Evolutionary conservation across 169 alveolate species (phyloP).

Genomic region (Eimeria mitis): DNA sequence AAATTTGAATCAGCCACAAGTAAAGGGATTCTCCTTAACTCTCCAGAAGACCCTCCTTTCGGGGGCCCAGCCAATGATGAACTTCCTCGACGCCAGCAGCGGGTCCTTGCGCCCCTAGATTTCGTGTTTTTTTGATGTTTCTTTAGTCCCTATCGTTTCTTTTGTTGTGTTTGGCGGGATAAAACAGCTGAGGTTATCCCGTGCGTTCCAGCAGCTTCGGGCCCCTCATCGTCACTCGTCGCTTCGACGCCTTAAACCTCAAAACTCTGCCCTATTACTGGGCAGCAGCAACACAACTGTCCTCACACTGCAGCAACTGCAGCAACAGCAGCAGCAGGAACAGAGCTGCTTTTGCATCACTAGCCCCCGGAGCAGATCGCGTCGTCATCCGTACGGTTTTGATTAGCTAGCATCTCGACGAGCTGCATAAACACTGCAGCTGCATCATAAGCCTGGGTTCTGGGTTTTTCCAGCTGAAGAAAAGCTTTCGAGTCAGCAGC

Average conservation of each 20-base stretch:
- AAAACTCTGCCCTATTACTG: neutral
- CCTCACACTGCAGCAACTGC: neutral
- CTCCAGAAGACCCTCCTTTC: neutral
- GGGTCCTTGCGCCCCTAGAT: neutral
- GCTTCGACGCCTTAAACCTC: neutral
- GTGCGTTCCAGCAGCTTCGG: neutral
- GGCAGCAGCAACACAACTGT: constrained; percentile 11
- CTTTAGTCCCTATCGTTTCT: neutral
- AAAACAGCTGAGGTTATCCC: neutral
- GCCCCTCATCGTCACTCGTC: neutral
- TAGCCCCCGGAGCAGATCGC: neutral
- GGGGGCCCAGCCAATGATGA: neutral
- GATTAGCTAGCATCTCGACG: neutral
- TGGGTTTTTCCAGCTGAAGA: neutral
- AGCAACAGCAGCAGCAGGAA: neutral
- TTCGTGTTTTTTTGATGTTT: neutral
- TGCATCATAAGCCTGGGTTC: neutral
- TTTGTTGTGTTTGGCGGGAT: neutral
- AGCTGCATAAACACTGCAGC: constrained; percentile 7
- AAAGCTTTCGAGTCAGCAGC: neutral
- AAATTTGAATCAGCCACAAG: neutral
- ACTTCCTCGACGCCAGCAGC: neutral
- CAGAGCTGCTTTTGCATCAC: neutral
- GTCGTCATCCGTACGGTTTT: neutral
- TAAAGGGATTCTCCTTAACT: neutral